Evolutionary conservation across 768 basidiomycete genomes (phyloP), one percentile per base, ranked within the genome.

Genomic region (Auricularia sp.): DNA sequence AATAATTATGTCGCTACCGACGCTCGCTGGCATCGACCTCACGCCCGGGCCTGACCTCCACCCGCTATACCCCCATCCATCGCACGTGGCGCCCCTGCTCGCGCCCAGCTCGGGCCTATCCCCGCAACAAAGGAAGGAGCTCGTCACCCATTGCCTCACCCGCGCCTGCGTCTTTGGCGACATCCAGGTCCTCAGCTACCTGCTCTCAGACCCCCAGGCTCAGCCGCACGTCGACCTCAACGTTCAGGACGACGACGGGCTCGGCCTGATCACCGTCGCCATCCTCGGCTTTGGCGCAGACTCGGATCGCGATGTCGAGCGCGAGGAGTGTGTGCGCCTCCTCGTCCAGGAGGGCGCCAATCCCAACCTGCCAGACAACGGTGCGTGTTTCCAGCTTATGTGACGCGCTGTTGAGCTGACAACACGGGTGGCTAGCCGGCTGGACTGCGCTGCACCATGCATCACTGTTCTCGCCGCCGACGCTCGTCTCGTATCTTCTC

Each of bases 361-460:
- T 71, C 75, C 89, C 54, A 75, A 76, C 59, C 66, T 69, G 44
- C 77, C 83, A 54, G 91, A 93, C 74, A 79, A 87, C 69, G 82
- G 90, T 89, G 68, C 54, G 82, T 74, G n/a, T 54, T 64, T 67
- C 37, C 24, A 47, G 54, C 33, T 7, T 47, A 61, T 67, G 18
- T 29, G 33, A 16, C 62, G 11, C 62, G 47, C 42, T 44, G 35
- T 29, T 21, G 45, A 14, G 35, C 37, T 58, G 39, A 44, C 44
- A 21, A 3, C 56, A 59, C 67, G 58, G 65, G 70, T 42, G 39
- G 39, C 39, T 42, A 97, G 94, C 85, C 66, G 95, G 96, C 39
- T 98, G 97, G 97, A 94, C 92, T 10, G 87, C 95, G 3, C 80
- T 99, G 13, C 96, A 98, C 71, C 88, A 96, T 77, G 93, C 96